Evolutionary conservation across 163 green algal species (phyloP), one percentile per base, ranked within the genome.

Genomic region (Scenedesmus sp.): DNA sequence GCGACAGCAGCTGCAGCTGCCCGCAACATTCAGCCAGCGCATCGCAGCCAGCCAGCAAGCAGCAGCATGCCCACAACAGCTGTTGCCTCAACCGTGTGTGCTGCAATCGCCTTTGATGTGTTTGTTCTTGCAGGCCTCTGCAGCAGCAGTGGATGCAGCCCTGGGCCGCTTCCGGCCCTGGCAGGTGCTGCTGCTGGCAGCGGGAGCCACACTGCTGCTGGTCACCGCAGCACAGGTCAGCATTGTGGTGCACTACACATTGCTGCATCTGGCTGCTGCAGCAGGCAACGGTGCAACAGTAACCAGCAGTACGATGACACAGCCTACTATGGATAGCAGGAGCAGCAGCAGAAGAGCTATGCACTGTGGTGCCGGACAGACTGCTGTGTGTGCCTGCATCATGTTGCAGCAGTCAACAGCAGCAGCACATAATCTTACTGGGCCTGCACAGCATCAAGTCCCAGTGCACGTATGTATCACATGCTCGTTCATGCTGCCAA

Each of bases 101-200:
- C 62, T 15, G 12, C 62, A 70, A 20, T 12, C 62, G 46, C 70
- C 6, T 8, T 1, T 84, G 82, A 57, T 46, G 46, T 26, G 7
- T 77, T 26, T 52, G 5, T 66, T 20, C 62, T 46, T 62, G 60
- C 59, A 62, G 16, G 85, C 85, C 5, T 54, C 87, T 18, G 23
- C 23, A 54, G 20, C 70, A n/a, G 64, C 87, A n/a, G 66, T 76
- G 46, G 87, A 86, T 18, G 55, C 82, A 4, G 13, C 54, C 9
- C 87, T 91, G n/a, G 23, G 52, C 9, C 10, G 87, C 13, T 86
- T 55, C 9, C 20, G 66, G 54, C 87, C 87, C 4, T 91, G 87
- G 87, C 73, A 91, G 73, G 62, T 91, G 23, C 73, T 55, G 15
- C n/a, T 85, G 70, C 55, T 91, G 73, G 55, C 87, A 76, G 73